Percentiles rank a stretch among this genome's conserved stretches.
Conservation (phyloP, 2,329 filamentous ascomycete genomes). For the Aspergillus persii region DNA sequence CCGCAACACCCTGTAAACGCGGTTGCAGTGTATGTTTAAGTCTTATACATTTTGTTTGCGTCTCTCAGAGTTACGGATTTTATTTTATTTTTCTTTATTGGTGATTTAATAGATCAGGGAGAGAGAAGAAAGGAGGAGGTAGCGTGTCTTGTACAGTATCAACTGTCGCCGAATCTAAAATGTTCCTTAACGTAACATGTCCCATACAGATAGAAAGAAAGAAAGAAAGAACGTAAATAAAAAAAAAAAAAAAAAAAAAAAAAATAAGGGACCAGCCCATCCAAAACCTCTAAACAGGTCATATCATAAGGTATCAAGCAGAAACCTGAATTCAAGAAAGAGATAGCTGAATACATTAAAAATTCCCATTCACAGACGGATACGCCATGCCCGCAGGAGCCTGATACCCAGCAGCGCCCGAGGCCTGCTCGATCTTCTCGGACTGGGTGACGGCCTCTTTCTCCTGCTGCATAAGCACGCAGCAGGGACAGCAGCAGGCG, state of each 20-base stretch:
- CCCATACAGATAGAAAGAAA: too few species aligned
- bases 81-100: conserved; percentile 15
- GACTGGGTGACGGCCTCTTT: conserved; percentile 46
- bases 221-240: too few species aligned
- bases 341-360: background rate
- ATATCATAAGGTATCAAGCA: background rate
- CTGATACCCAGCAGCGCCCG: conserved; percentile 21
- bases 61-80: conserved; percentile 21
- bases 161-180: conserved; percentile 31
- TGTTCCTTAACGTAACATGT: conserved; percentile 3
- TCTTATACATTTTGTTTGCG: conserved; percentile 7
- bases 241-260: too few species aligned
- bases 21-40: conserved; percentile 12
- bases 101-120: conserved; percentile 29
- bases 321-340: background rate
- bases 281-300: background rate
- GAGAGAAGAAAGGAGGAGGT: conserved; percentile 15
- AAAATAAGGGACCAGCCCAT: background rate
- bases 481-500: conserved; percentile 58
- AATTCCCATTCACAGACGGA: background rate
- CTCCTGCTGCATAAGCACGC: conserved; percentile 58
- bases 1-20: conserved; percentile 58
- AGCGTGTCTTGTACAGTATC: conserved; percentile 34
- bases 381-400: conserved; percentile 24
- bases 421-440: conserved; percentile 7